Evolutionary conservation across 495 filamentous ascomycete genomes (phyloP).

Genomic region (Neurospora intermedia): DNA sequence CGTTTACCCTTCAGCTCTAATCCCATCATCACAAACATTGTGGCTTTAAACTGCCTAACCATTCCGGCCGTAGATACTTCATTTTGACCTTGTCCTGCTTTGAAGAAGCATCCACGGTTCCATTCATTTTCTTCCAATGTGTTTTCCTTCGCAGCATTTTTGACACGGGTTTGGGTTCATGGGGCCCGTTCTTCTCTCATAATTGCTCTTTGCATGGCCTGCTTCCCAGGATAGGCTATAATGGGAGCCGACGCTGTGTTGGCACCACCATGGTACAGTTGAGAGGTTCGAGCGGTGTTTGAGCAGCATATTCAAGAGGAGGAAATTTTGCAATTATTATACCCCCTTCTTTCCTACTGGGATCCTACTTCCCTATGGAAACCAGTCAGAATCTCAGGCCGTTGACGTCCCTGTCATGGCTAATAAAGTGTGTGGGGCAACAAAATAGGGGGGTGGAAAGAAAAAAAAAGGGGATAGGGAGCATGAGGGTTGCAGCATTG

Average conservation of each 20-base stretch:
- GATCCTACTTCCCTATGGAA: neutral
- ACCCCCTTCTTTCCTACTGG: conserved; percentile 7
- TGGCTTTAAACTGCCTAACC: neutral
- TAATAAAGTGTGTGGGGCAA: neutral
- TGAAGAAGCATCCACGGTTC: neutral
- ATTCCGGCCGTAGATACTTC: conserved; percentile 13
- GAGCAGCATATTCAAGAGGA: neutral
- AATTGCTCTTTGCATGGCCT: neutral
- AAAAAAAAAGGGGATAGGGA: neutral
- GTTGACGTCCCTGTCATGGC: neutral
- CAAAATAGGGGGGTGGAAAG: neutral
- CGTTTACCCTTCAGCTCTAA: neutral
- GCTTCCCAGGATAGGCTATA: neutral
- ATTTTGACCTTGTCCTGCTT: neutral
- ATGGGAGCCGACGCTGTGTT: neutral
- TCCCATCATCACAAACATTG: neutral
- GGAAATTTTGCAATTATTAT: conserved; percentile 11
- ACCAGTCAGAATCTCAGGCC: neutral
- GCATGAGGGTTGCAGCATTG: neutral
- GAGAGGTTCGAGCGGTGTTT: neutral
- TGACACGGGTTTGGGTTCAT: neutral
- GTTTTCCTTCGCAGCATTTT: conserved; percentile 1
- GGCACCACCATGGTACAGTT: neutral
- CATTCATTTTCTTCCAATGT: conserved; percentile 6
- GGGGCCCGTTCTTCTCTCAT: neutral